Evolutionary conservation across 2,329 filamentous ascomycete genomes (phyloP), one percentile per base, ranked within the genome.

Genomic region (Verticillium isaacii): DNA sequence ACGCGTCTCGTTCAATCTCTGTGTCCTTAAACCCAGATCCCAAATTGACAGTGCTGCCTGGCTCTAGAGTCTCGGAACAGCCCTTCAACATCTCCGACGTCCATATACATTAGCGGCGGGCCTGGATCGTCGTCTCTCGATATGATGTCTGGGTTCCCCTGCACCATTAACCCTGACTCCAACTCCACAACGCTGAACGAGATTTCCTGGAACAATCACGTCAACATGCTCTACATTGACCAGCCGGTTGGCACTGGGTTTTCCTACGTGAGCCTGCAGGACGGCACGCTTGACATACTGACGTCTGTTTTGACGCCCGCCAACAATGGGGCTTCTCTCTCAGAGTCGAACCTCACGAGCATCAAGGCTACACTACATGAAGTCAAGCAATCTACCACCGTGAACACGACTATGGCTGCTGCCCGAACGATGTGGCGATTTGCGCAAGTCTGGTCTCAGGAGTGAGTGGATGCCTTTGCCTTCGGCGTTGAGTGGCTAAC

Each of bases 151-250:
- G 69, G 74, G 54, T 79, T 80, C 15, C 84, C 84, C 9, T 88
- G 84, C 67, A 72, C 73, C 29, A 73, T 87, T 45, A 80, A 83
- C 36, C 72, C 74, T 55, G 79, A 83, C 39, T 81, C 78, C 59
- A 82, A 83, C 69, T 73, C 72, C n/a, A 80, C 80, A 0, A 71
- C 72, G 17, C 65, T 77, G 5, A 89, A 89, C 66, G 82, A 84
- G 0, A 86, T 82, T 74, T 85, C 85, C 1, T 89, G 85, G 83
- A 87, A 85, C 63, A 84, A 85, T 66, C 79, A 83, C 29, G 83
- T 82, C 64, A 89, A 89, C 66, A 84, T 90, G 81, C 82, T 91
- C 17, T 91, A 89, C 72, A 84, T 91, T 66, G 88, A 91, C 67
- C 84, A 91, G 71, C 89, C 77, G 4, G 71, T 76, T 65, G 72